Evolutionary conservation across 352 stramenopile species (phyloP), one percentile per base, ranked within the genome.

Genomic region (Globisporangium mamillatum): DNA sequence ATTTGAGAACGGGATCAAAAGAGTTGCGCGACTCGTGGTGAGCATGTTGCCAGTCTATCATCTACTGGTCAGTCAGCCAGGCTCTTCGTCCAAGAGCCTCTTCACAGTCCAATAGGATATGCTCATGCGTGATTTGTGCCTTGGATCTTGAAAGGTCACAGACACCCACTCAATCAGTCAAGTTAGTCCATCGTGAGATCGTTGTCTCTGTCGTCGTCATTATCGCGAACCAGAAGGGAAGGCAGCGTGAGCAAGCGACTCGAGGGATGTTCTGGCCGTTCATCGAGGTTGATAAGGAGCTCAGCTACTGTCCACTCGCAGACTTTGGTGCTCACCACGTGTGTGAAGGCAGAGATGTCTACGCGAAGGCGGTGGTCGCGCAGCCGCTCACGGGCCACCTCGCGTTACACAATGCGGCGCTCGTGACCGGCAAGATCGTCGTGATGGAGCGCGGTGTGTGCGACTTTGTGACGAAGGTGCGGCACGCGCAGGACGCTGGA

Each of bases 391-490:
- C 81, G 0, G 85, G 66, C 0, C 77, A 84, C 25, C 64, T 78
- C 0, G 63, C 81, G 18, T 68, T 94, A 29, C 75, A 75, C 64
- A 92, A 93, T 62, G 79, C 77, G 24, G 60, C 60, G 6, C 67
- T 81, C 7, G 66, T 83, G 5, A 57, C 14, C 3, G 85, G 75
- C n/a, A 88, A 89, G 63, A 81, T 93, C 63, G 79, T 81, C 18
- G 66, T 93, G 18, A 73, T 93, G 14, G 76, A 93, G 57, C 81
- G 87, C 1, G 87, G 87, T 9, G 64, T 73, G 32, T 95, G 85
- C 70, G 81, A 93, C 74, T 95, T 94, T 70, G 73, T 93, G n/a
- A 82, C 79, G 34, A 95, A 95, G 67, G 80, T 82, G 48, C 53
- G 86, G 20, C 78, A 90, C 59, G 86, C 80, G 0, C 87, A 95